Percentiles rank a stretch among this genome's conserved stretches.
phyloP scores from a whole-genome alignment of 805 yeast species.

The Isabelozyma rhagii region DNA sequence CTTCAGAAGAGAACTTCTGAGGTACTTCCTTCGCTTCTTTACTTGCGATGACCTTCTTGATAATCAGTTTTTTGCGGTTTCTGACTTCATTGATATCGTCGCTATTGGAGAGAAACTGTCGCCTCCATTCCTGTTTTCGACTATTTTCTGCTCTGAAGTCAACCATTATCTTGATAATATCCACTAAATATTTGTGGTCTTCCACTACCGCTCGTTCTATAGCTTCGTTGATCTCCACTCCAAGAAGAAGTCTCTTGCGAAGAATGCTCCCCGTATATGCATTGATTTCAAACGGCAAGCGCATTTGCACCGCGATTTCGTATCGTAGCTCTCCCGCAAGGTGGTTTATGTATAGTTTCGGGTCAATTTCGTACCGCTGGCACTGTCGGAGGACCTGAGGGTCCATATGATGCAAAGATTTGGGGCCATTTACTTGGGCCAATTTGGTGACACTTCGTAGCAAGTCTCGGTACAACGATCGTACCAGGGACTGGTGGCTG shows the following conservation, averaged over 20 bases:
- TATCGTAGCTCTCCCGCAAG: constrained; percentile 15
- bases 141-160: constrained; percentile 8
- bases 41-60: constrained; percentile 1
- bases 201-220: constrained; percentile 2
- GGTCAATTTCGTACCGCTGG: constrained; percentile 5
- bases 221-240: constrained; percentile 7
- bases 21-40: background rate
- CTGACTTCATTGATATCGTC: background rate
- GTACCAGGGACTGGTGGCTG: background rate
- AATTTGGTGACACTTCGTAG: background rate
- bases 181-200: background rate
- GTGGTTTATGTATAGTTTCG: constrained; percentile 9
- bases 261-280: background rate
- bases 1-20: constrained; percentile 4
- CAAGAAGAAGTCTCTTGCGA: constrained; percentile 8
- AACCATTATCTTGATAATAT: constrained; percentile 11
- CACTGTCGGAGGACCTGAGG: background rate
- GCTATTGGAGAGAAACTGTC: constrained; percentile 6
- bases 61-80: constrained; percentile 5
- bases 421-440: background rate
- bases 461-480: background rate
- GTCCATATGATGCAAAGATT: background rate
- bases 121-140: constrained; percentile 14
- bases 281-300: background rate
- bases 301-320: constrained; percentile 12